Percentiles rank a stretch among this genome's conserved stretches.
Conservation (phyloP, 768 basidiomycete genomes). For the Terana coerulea region DNA sequence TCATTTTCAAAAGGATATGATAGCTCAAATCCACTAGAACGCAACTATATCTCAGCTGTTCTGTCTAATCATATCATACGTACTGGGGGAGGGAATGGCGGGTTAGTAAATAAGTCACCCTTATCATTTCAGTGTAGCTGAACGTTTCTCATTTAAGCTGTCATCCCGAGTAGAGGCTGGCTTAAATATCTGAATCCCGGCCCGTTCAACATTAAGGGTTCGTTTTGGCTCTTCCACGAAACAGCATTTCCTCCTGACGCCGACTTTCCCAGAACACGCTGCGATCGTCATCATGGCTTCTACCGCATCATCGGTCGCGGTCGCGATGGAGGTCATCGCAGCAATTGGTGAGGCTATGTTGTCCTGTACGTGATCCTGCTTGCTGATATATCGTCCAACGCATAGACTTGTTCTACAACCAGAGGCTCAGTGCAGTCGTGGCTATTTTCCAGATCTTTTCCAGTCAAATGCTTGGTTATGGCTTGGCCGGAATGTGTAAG, state of each 20-base stretch:
- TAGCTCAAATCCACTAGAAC: conserved; percentile 37
- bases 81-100: conserved; percentile 46
- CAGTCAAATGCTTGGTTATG: conserved; percentile 37
- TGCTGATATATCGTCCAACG: neutral
- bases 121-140: neutral
- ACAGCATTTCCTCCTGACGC: too few species aligned
- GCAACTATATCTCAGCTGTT: conserved; percentile 52
- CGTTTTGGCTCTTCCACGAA: too few species aligned
- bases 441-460: conserved; percentile 55
- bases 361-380: neutral
- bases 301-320: conserved; percentile 53
- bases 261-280: conserved; percentile 43
- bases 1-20: neutral
- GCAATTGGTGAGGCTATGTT: conserved; percentile 38
- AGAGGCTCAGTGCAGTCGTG: conserved; percentile 43
- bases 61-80: conserved; percentile 51
- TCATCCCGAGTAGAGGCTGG: conserved; percentile 40
- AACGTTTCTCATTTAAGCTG: conserved; percentile 21
- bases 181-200: conserved; percentile 61
- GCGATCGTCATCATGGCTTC: conserved; percentile 60
- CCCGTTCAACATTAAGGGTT: conserved; percentile 54
- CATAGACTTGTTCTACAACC: conserved; percentile 48
- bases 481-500: conserved; percentile 26
- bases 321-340: conserved; percentile 57
- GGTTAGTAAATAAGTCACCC: conserved; percentile 33